Evolutionary conservation across 2,329 filamentous ascomycete species (phyloP).

Genomic region (Clonostachys rhizophaga): DNA sequence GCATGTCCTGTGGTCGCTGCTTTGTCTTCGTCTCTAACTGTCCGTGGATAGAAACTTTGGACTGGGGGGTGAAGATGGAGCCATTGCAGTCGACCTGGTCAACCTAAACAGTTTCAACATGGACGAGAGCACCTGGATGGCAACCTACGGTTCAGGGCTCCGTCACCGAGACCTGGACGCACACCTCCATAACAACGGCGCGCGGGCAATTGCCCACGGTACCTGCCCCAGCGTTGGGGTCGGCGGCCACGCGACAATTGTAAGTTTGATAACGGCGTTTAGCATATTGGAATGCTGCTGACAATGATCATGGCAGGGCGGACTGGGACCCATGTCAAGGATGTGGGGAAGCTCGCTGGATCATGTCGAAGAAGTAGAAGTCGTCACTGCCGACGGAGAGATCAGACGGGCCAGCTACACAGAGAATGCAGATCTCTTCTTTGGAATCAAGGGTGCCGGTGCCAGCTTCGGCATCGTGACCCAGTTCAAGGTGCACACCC

Average conservation of each 20-base stretch:
- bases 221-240: slow-evolving; percentile 55
- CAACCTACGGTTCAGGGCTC: slow-evolving; percentile 49
- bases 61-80: slow-evolving; percentile 44
- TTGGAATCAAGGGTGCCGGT: slow-evolving; percentile 49
- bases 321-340: slow-evolving; percentile 51
- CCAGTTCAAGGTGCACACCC: slow-evolving; percentile 50
- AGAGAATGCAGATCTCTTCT: slow-evolving; percentile 50
- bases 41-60: slow-evolving; percentile 26
- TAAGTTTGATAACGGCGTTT: slow-evolving; percentile 16
- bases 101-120: slow-evolving; percentile 49
- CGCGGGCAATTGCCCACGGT: slow-evolving; percentile 55
- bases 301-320: slow-evolving; percentile 32
- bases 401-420: slow-evolving; percentile 40
- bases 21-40: neutral
- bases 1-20: neutral
- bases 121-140: slow-evolving; percentile 45
- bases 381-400: slow-evolving; percentile 51
- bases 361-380: slow-evolving; percentile 48
- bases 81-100: slow-evolving; percentile 47
- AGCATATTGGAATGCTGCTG: too few species aligned
- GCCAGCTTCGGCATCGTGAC: slow-evolving; percentile 53
- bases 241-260: slow-evolving; percentile 54
- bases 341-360: slow-evolving; percentile 56
- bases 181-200: slow-evolving; percentile 42
- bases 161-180: slow-evolving; percentile 46